phyloP scores from a whole-genome alignment of 192 early-diverging fungal genomes.

The Funneliformis mosseae region DNA sequence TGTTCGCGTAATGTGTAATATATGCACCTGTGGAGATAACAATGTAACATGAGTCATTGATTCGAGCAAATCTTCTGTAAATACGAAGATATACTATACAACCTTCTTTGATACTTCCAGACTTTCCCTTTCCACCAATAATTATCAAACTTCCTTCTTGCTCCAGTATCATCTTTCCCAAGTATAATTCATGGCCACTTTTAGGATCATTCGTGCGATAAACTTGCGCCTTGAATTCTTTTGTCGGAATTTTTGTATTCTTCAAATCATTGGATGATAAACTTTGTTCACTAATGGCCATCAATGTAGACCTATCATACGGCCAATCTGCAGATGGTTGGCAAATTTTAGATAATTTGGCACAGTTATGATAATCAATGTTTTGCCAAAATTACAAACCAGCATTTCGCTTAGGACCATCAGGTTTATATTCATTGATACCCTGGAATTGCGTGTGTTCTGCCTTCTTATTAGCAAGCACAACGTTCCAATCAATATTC shows the following conservation, averaged over 20 bases:
- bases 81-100: not conserved
- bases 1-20: conserved; percentile 21
- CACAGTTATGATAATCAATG: not conserved
- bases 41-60: not conserved
- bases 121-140: conserved; percentile 29
- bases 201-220: conserved; percentile 5
- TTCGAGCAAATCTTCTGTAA: not conserved
- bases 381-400: not conserved
- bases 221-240: conserved; percentile 17
- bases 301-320: not conserved
- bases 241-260: not conserved
- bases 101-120: conserved; percentile 15
- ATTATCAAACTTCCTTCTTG: conserved; percentile 22
- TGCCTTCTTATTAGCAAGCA: conserved; percentile 31
- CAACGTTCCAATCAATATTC: conserved; percentile 18
- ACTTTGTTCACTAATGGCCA: not conserved
- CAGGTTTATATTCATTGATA: not conserved
- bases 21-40: not conserved
- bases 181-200: not conserved
- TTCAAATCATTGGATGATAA: not conserved
- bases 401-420: not conserved
- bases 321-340: conserved; percentile 25
- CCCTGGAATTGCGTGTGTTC: not conserved
- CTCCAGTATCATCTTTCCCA: conserved; percentile 29
- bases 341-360: not conserved